Evolutionary conservation across 345 rosid species (phyloP).

Genomic region (Moricandia arvensis): DNA sequence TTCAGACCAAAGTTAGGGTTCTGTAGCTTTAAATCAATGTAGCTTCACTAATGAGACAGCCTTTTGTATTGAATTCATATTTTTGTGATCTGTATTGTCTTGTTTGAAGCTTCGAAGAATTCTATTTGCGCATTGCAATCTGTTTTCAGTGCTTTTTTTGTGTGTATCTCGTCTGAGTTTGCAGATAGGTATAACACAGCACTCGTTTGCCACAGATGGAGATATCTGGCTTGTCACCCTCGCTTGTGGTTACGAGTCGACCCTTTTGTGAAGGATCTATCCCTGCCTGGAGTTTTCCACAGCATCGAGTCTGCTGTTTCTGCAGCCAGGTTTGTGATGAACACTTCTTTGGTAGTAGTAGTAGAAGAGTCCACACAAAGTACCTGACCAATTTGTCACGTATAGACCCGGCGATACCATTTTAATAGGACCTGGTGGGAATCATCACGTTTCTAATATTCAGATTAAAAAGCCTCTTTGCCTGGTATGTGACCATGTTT

Average conservation of each 20-base stretch:
- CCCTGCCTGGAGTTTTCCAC: slow-evolving; percentile 70
- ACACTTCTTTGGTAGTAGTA: neutral
- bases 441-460: slow-evolving; percentile 72
- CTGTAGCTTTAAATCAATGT: neutral
- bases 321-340: slow-evolving; percentile 76
- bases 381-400: slow-evolving; percentile 32
- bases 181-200: slow-evolving; percentile 99
- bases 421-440: slow-evolving; percentile 80
- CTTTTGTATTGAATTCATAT: neutral
- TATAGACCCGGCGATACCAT: slow-evolving; percentile 93
- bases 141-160: neutral
- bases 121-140: neutral
- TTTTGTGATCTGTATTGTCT: neutral
- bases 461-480: slow-evolving; percentile 85
- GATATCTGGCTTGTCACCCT: slow-evolving; percentile 91
- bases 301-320: slow-evolving; percentile 75
- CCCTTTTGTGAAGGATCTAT: slow-evolving; percentile 52
- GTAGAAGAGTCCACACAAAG: neutral
- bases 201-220: slow-evolving; percentile 99
- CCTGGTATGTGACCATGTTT: slow-evolving; percentile 59
- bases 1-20: neutral
- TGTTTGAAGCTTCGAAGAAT: neutral
- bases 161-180: slow-evolving; percentile 53
- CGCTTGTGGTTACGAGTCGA: slow-evolving; percentile 93
- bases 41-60: neutral